A percentile compares a stretch with the other conserved stretches of the same genome.
These are phyloP conservation scores for cucumber (Cucumis sativus) DNA, from an alignment of 306 rosid genomes.

Conservation along the genomic window Cucumber_9930_V3 NC_026655.2:8077001-8077500, in stretches of 20 bases:
- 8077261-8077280: background rate
- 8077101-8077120: background rate
- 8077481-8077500: background rate
- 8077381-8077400: background rate
- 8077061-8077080: constrained; percentile 17
- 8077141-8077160: constrained; percentile 37
- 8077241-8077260: background rate
- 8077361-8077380: background rate
- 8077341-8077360: background rate
- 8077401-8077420: background rate
- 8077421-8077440: background rate
- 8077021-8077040: constrained; percentile 56
- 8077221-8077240: constrained; percentile 17
- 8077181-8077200: constrained; percentile 62
- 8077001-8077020: constrained; percentile 51
- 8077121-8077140: background rate
- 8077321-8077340: background rate
- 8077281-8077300: background rate
- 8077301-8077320: background rate
- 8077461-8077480: background rate
- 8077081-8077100: background rate
- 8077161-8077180: constrained; percentile 58
- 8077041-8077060: constrained; percentile 51
- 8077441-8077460: background rate
- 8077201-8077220: constrained; percentile 29